These are phyloP conservation scores for Neofusicoccum laricinum DNA, from an alignment of 2,329 filamentous ascomycete species.

Conservation along the genomic window DNA sequence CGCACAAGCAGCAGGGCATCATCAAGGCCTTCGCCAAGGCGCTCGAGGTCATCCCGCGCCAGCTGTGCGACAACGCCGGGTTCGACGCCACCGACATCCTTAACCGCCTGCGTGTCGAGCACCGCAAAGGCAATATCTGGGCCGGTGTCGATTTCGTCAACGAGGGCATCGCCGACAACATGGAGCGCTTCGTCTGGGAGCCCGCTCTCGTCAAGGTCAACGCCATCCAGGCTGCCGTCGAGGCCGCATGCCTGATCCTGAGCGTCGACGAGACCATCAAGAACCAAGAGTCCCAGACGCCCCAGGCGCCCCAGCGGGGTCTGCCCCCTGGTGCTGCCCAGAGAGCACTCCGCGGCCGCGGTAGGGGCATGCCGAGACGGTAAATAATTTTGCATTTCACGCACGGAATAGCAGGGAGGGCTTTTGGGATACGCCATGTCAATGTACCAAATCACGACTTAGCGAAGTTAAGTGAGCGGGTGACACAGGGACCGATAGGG, in stretches of 20 bases:
- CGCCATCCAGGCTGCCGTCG: conserved; percentile 91
- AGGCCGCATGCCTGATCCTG: conserved; percentile 92
- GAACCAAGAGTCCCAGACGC: conserved; percentile 88
- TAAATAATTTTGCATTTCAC: conserved; percentile 32
- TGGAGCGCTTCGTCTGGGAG: conserved; percentile 97
- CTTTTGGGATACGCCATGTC: not conserved
- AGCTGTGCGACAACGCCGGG: conserved; percentile 96
- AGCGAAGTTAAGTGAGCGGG: not conserved
- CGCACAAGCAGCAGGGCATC: conserved; percentile 93
- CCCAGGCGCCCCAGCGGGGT: conserved; percentile 74
- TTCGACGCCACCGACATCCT: conserved; percentile 98
- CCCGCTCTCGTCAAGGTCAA: conserved; percentile 95
- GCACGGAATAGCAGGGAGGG: not conserved
- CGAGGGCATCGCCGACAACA: conserved; percentile 91
- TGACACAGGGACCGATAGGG: not conserved
- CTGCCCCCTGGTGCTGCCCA: conserved; percentile 70
- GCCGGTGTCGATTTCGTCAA: conserved; percentile 92
- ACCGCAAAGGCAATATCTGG: conserved; percentile 90
- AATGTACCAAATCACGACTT: conserved; percentile 13
- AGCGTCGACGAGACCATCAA: conserved; percentile 97
- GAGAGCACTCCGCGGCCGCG: conserved; percentile 77
- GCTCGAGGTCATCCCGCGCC: conserved; percentile 91
- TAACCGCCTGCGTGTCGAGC: conserved; percentile 92
- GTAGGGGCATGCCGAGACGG: conserved; percentile 83
- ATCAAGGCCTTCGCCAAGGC: conserved; percentile 98